Evolutionary conservation across 208 protist genomes (phyloP), one percentile per base, ranked within the genome.

Genomic region (Phytomonas francai): DNA sequence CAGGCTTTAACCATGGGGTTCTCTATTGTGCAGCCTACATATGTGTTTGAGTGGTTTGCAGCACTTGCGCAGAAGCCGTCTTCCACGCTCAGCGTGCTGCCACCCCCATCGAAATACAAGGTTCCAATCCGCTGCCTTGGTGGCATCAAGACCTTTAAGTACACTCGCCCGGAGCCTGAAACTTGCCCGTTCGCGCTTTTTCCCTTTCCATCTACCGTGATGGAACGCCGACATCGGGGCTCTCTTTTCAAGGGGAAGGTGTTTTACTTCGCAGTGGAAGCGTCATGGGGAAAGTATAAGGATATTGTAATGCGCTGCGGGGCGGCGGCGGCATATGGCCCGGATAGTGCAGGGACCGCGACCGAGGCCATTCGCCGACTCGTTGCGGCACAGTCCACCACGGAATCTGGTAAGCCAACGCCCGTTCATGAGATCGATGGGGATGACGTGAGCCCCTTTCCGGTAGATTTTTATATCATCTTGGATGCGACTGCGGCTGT

Each of bases 1-100:
- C 59, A 80, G 25, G 86, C 89, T 30, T 71, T 95, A 28, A 81
- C 84, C 60, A 73, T 67, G 42, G 87, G 84, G 57, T 92, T 88
- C 76, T 85, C 87, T 8, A 62, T 92, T 7, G 87, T 92, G 45
- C 76, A 81, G 57, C 79, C 84, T 11, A 79, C 73, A 25, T 95
- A 92, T 68, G 77, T 92, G 7, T 76, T 89, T 33, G 85, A 92
- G 80, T 92, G 84, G 87, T 91, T 90, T 63, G 83, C 81, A 1
- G 76, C 81, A 4, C 68, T 92, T 25, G 80, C 89, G n/a, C 76
- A 78, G 61, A 76, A 63, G 59, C 76, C 87, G 29, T 60, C 82
- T 3, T 69, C 72, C 3, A 80, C 86, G 49, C 83, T 95, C 19
- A 84, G 75, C 68, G 73, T 80, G 57, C 73, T 91, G 68, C 89